phyloP scores from a whole-genome alignment of 139 green algal species.

The Pleodorina starrii region DNA sequence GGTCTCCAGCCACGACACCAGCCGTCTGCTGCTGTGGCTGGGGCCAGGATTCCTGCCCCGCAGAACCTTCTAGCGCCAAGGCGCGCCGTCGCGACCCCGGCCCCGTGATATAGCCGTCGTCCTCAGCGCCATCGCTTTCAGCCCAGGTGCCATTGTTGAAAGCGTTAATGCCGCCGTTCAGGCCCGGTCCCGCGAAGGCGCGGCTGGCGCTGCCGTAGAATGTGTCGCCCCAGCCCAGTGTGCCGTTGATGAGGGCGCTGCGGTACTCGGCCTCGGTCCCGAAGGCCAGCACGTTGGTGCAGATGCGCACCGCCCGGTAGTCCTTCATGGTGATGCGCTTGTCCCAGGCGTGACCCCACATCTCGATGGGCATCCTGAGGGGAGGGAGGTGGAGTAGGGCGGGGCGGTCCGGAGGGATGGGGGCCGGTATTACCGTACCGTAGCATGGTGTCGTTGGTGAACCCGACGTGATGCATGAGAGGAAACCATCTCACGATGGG shows the following conservation, averaged over 20 bases:
- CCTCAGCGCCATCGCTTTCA: not conserved
- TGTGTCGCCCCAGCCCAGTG: conserved; percentile 24
- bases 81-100: not conserved
- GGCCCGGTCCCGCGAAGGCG: not conserved
- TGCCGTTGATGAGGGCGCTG: conserved; percentile 14
- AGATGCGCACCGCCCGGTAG: conserved; percentile 43
- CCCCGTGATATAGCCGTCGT: not conserved
- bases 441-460: no score
- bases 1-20: no score
- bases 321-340: conserved; percentile 44
- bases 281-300: conserved; percentile 23
- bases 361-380: conserved; percentile 43
- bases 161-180: conserved; percentile 36
- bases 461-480: no score
- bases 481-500: no score
- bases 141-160: not conserved
- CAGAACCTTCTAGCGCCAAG: not conserved
- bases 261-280: not conserved
- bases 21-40: no score
- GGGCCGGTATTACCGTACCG: no score
- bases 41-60: not conserved
- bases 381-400: not conserved
- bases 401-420: no score
- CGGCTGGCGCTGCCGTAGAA: no score
- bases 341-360: conserved; percentile 50